phyloP scores from a whole-genome alignment of 2,329 filamentous ascomycete species.

The Fusarium equiseti region DNA sequence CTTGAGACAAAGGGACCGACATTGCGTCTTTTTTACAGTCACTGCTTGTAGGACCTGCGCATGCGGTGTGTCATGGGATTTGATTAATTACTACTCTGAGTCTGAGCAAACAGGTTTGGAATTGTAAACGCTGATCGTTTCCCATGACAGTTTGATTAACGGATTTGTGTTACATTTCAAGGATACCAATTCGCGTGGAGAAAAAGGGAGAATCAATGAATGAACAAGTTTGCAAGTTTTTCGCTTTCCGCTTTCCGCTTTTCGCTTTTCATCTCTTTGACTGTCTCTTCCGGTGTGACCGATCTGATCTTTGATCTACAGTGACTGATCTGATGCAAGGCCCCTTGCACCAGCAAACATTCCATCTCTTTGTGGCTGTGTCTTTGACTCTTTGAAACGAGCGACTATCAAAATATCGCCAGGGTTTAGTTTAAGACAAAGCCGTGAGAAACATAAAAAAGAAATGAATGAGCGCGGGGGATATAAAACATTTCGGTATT shows the following conservation, averaged over 20 bases:
- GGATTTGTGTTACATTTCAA: constrained; percentile 22
- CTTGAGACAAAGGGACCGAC: constrained; percentile 4
- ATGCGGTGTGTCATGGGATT: constrained; percentile 9
- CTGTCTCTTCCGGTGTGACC: constrained; percentile 3
- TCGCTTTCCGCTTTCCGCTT: background rate
- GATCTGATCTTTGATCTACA: constrained; percentile 30
- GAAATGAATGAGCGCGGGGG: constrained; percentile 1
- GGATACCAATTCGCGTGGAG: background rate
- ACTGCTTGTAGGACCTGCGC: background rate
- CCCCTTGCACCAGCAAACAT: constrained; percentile 16
- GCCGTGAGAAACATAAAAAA: background rate
- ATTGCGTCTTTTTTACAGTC: background rate
- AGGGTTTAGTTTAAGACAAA: background rate
- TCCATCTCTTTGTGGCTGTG: constrained; percentile 16
- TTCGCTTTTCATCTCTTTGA: background rate
- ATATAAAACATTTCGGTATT: background rate
- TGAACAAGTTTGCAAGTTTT: constrained; percentile 11
- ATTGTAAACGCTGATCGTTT: constrained; percentile 5
- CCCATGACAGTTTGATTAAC: constrained; percentile 8
- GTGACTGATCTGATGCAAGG: constrained; percentile 13
- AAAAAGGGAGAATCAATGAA: background rate
- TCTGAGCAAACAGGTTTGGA: constrained; percentile 17
- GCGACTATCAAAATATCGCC: background rate
- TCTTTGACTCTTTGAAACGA: constrained; percentile 18
- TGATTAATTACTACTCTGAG: background rate